Conservation (phyloP, 2,329 filamentous ascomycete genomes). For the Hypoxylon sp. region DNA sequence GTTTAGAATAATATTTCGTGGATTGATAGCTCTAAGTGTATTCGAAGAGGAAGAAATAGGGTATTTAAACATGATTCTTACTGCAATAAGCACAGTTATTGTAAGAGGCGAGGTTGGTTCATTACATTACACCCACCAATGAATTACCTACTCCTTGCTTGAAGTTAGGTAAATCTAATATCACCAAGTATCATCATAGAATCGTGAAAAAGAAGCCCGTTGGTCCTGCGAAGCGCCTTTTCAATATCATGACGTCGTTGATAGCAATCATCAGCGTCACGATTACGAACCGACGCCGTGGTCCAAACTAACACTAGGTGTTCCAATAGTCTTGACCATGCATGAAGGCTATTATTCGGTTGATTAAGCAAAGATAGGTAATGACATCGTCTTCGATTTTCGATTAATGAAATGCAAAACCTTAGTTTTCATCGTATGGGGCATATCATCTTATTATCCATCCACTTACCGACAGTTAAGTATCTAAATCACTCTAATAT, state of each 20-base stretch:
- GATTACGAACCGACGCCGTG: constrained; percentile 26
- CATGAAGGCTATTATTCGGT: not conserved
- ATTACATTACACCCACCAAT: constrained; percentile 1
- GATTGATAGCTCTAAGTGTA: not conserved
- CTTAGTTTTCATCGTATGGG: no score
- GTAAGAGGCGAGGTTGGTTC: constrained; percentile 8
- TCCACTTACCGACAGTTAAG: no score
- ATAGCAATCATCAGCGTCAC: constrained; percentile 28
- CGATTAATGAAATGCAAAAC: no score
- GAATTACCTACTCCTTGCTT: constrained; percentile 12
- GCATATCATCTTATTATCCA: no score
- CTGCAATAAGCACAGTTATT: constrained; percentile 1
- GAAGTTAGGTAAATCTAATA: not conserved
- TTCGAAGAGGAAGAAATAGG: not conserved
- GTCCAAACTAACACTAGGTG: constrained; percentile 1
- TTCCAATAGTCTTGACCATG: not conserved
- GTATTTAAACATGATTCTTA: constrained; percentile 21
- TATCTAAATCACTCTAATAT: no score
- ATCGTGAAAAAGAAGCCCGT: constrained; percentile 3
- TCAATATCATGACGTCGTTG: constrained; percentile 32
- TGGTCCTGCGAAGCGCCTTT: constrained; percentile 7
- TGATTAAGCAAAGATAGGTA: not conserved
- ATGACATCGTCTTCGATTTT: constrained; percentile 1
- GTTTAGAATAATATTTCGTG: not conserved
- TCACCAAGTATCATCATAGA: constrained; percentile 27